Conservation (phyloP, 441 rosid genomes). For the Jatropha multifida region DNA sequence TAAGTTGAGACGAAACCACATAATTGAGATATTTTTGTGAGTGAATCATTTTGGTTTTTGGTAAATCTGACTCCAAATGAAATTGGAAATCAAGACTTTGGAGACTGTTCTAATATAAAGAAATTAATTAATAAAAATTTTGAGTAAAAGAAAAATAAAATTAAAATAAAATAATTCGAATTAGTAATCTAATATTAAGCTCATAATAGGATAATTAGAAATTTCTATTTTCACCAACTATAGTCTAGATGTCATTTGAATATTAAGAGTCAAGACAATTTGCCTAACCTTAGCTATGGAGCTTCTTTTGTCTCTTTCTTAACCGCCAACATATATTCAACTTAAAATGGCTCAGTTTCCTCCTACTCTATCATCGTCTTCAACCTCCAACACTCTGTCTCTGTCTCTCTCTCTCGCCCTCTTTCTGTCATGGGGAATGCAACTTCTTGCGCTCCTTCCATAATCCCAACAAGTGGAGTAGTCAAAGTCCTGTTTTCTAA, state of each 20-base stretch:
- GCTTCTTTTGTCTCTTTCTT: slow-evolving; percentile 5
- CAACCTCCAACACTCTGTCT: neutral
- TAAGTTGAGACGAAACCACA: no score
- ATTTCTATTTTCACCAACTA: neutral
- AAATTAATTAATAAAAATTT: no score
- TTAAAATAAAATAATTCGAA: no score
- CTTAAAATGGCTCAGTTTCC: slow-evolving; percentile 18
- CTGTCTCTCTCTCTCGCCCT: neutral
- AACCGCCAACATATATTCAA: slow-evolving; percentile 15
- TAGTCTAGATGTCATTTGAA: neutral
- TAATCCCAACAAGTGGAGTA: slow-evolving; percentile 27
- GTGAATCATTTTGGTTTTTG: no score
- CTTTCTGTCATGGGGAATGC: slow-evolving; percentile 45
- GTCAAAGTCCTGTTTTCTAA: slow-evolving; percentile 34
- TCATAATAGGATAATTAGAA: neutral
- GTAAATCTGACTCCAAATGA: no score
- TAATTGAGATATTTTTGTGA: no score
- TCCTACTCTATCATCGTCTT: slow-evolving; percentile 4
- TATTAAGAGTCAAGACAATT: neutral
- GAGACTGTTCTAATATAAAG: no score
- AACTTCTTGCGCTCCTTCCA: slow-evolving; percentile 46
- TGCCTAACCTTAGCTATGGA: slow-evolving; percentile 2
- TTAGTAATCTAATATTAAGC: no score
- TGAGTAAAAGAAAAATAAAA: no score
- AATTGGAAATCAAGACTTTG: no score